A percentile compares a stretch with the other conserved stretches of the same genome.
phyloP scores from a whole-genome alignment of 2,329 filamentous ascomycete genomes.

The Pseudogymnoascus sp. region DNA sequence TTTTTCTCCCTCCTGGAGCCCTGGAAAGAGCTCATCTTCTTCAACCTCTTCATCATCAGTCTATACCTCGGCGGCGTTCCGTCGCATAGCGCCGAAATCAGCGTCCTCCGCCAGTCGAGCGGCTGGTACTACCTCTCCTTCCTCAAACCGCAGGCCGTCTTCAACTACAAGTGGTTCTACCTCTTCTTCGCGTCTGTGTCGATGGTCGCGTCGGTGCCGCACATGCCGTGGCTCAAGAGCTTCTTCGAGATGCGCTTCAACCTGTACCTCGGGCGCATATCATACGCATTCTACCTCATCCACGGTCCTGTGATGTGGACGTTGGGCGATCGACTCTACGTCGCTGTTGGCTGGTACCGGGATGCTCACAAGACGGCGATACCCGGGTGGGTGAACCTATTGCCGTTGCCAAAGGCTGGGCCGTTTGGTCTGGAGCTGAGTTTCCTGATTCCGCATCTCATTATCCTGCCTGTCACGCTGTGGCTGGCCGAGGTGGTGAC shows the following conservation, averaged over 20 bases:
- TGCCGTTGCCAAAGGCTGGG: neutral
- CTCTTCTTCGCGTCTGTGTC: constrained; percentile 53
- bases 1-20: constrained; percentile 39
- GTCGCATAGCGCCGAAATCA: constrained; percentile 39
- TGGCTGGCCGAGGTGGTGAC: constrained; percentile 1
- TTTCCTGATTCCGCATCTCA: constrained; percentile 47
- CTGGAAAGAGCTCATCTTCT: constrained; percentile 42
- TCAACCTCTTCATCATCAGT: constrained; percentile 42
- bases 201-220: constrained; percentile 46
- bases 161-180: constrained; percentile 61
- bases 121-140: constrained; percentile 37
- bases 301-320: constrained; percentile 54
- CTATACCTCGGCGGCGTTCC: constrained; percentile 56
- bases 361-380: constrained; percentile 16
- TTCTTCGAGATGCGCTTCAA: constrained; percentile 51
- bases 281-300: constrained; percentile 55
- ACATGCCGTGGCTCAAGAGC: constrained; percentile 47
- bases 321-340: constrained; percentile 55
- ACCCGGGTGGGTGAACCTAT: neutral
- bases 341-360: constrained; percentile 48
- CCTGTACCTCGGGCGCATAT: constrained; percentile 55
- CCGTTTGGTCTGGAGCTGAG: constrained; percentile 23
- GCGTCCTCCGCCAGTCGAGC: constrained; percentile 42
- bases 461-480: neutral
- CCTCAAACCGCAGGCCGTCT: constrained; percentile 58